A percentile compares a stretch with the other conserved stretches of the same genome.
phyloP scores from a whole-genome alignment of 2,329 filamentous ascomycete species.

The Fusarium oligoseptatum region DNA sequence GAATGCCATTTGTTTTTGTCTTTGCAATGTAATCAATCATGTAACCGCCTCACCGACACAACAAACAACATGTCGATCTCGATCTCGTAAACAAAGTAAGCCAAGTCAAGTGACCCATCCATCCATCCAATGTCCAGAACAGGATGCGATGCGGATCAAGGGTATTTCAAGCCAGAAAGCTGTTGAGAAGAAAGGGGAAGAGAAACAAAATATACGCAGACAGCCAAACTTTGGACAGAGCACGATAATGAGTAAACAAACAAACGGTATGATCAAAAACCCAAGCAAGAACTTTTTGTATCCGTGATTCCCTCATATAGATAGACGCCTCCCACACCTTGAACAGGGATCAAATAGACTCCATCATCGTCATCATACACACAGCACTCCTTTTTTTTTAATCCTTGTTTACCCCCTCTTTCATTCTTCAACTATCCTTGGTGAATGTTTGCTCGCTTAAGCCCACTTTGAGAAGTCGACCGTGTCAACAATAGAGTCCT shows the following conservation, averaged over 20 bases:
- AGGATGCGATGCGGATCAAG: conserved; percentile 9
- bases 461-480: conserved; percentile 58
- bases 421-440: not conserved
- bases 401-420: not conserved
- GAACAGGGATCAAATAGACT: conserved; percentile 15
- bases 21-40: conserved; percentile 8
- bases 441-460: conserved; percentile 32
- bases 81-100: conserved; percentile 11
- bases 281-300: conserved; percentile 47
- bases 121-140: conserved; percentile 10
- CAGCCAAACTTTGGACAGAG: conserved; percentile 16
- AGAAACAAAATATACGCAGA: conserved; percentile 8
- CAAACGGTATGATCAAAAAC: conserved; percentile 17
- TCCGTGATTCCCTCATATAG: conserved; percentile 46
- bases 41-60: conserved; percentile 2
- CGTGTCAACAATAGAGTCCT: conserved; percentile 52
- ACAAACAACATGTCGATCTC: conserved; percentile 4
- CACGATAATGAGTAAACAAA: conserved; percentile 15
- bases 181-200: conserved; percentile 14
- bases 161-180: conserved; percentile 25
- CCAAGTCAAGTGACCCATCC: not conserved
- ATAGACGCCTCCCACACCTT: conserved; percentile 45
- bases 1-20: conserved; percentile 1
- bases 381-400: not conserved
- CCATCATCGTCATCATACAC: conserved; percentile 34